phyloP scores from a whole-genome alignment of 805 yeast species.

The Henningerozyma blattae region DNA sequence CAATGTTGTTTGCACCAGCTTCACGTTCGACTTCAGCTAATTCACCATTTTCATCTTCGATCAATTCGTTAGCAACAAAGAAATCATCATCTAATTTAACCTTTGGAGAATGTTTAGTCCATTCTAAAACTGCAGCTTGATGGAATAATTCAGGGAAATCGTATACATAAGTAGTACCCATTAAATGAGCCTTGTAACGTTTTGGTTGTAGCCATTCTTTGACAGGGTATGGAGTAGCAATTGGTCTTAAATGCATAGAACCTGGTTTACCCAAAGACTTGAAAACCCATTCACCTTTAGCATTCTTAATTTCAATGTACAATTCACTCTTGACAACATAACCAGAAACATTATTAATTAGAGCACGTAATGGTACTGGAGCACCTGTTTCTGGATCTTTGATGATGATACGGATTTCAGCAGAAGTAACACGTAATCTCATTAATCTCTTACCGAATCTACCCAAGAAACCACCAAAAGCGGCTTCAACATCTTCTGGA shows the following conservation, averaged over 20 bases:
- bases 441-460: conserved; percentile 94
- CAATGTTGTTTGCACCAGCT: conserved; percentile 89
- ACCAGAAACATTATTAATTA: conserved; percentile 93
- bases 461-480: conserved; percentile 95
- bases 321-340: conserved; percentile 93
- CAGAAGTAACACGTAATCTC: conserved; percentile 94
- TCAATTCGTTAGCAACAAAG: conserved; percentile 71
- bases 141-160: conserved; percentile 98
- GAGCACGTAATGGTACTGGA: conserved; percentile 93
- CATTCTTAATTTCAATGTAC: conserved; percentile 87
- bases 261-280: conserved; percentile 93
- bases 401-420: conserved; percentile 93
- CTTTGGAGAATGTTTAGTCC: conserved; percentile 56
- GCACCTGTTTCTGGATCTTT: conserved; percentile 78
- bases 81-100: conserved; percentile 49
- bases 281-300: conserved; percentile 94
- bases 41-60: conserved; percentile 63
- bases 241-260: conserved; percentile 92
- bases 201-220: conserved; percentile 98
- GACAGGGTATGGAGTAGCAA: conserved; percentile 92
- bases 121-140: conserved; percentile 74
- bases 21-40: conserved; percentile 87
- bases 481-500: conserved; percentile 93
- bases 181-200: conserved; percentile 93
- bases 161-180: conserved; percentile 97